Percentiles rank a stretch among this genome's conserved stretches.
Evolutionary conservation across 1,284 basidiomycete genomes (phyloP).

Genomic region (Phylloporus gajari): DNA sequence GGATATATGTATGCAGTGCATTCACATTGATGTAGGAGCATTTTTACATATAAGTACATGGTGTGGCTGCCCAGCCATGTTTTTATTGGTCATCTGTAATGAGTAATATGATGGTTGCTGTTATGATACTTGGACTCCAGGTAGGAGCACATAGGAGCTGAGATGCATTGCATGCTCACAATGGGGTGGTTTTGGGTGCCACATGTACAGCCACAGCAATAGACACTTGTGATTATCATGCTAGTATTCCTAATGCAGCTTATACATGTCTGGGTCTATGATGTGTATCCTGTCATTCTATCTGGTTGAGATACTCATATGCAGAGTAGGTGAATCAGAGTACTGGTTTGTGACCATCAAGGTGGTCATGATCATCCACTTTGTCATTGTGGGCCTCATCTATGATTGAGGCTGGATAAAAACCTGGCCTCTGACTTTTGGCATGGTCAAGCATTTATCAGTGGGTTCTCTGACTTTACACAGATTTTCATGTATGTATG

Average conservation of each 20-base stretch:
- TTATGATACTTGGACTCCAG: slow-evolving; percentile 55
- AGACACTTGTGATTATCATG: too few species aligned
- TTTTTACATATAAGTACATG: slow-evolving; percentile 51
- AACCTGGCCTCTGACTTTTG: slow-evolving; percentile 61
- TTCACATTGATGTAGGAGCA: slow-evolving; percentile 39
- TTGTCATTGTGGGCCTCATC: slow-evolving; percentile 65
- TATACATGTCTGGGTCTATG: too few species aligned
- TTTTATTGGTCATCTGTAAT: slow-evolving; percentile 38
- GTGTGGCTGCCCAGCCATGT: neutral
- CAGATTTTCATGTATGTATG: slow-evolving; percentile 66
- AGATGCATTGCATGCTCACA: neutral
- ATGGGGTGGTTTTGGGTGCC: slow-evolving; percentile 53
- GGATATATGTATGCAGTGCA: slow-evolving; percentile 7
- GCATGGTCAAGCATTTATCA: slow-evolving; percentile 61
- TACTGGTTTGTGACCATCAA: slow-evolving; percentile 66
- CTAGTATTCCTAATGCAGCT: slow-evolving; percentile 57
- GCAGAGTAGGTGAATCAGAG: slow-evolving; percentile 59
- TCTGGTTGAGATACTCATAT: neutral
- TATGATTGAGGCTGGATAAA: slow-evolving; percentile 69
- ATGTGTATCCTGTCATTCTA: slow-evolving; percentile 32
- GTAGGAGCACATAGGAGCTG: slow-evolving; percentile 31
- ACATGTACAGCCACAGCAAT: slow-evolving; percentile 58
- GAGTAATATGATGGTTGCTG: slow-evolving; percentile 56
- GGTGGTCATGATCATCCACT: slow-evolving; percentile 62
- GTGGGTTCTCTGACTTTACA: slow-evolving; percentile 63